phyloP scores from a whole-genome alignment of 2,329 filamentous ascomycete genomes.

The Stachybotrys chartarum region DNA sequence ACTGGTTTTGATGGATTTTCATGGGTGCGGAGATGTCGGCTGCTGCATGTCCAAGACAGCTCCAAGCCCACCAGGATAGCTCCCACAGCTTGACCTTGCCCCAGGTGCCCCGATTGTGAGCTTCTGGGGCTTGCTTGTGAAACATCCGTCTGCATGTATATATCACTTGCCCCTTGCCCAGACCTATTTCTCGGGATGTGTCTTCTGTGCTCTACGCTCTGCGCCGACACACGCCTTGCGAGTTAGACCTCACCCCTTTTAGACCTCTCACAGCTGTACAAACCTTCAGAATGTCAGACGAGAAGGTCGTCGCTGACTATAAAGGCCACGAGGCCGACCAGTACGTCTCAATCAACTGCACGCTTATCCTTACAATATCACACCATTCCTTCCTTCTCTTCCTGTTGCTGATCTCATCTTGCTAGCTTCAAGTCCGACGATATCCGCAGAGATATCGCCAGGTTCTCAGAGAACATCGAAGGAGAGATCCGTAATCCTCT shows the following conservation, averaged over 20 bases:
- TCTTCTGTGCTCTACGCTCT: background rate
- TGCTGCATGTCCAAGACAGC: background rate
- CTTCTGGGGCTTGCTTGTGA: background rate
- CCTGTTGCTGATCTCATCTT: background rate
- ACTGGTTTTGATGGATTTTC: background rate
- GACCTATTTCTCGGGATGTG: background rate
- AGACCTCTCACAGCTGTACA: background rate
- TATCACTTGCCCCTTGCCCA: background rate
- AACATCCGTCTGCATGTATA: background rate
- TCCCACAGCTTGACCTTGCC: background rate
- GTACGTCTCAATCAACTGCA: background rate
- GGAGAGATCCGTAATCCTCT: conserved; percentile 38
- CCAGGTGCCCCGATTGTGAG: background rate
- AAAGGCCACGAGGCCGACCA: background rate
- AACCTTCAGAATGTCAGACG: background rate
- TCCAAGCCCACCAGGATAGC: background rate
- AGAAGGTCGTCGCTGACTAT: background rate
- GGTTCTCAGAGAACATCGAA: conserved; percentile 12
- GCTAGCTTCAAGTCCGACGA: conserved; percentile 1
- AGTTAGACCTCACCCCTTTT: background rate
- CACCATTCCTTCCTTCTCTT: too few relatives aligned
- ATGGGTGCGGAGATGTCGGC: background rate
- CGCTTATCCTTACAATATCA: background rate
- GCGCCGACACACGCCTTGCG: too few relatives aligned
- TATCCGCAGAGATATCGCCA: conserved; percentile 1